Percentiles rank a stretch among this genome's conserved stretches.
Conservation (phyloP, 148 eudicot species). For the Vaccinium vitisidaea region DNA sequence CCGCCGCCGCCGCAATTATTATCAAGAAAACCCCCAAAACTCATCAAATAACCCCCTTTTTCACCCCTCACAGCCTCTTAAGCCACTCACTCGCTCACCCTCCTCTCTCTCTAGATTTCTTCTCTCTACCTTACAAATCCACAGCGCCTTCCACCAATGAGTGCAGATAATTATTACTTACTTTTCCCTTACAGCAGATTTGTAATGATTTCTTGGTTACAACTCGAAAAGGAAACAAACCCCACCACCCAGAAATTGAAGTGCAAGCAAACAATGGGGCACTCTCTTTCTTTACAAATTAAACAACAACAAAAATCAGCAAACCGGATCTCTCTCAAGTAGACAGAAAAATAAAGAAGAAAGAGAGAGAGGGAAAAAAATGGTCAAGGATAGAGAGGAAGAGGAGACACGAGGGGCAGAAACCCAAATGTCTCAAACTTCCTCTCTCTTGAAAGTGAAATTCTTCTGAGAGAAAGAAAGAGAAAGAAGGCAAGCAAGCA, state of each 20-base stretch:
- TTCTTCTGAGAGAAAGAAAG: constrained; percentile 26
- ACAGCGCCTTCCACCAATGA: background rate
- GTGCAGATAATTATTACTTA: background rate
- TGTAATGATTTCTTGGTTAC: background rate
- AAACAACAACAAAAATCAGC: background rate
- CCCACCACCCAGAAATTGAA: background rate
- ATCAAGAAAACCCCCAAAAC: constrained; percentile 88
- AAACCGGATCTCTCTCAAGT: constrained; percentile 1
- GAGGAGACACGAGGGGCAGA: constrained; percentile 71
- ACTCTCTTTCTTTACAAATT: background rate
- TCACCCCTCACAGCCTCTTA: background rate
- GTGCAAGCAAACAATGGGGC: background rate
- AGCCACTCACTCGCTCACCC: background rate
- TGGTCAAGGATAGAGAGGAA: constrained; percentile 38
- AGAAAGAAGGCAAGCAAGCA: constrained; percentile 22
- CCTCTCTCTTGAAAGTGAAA: constrained; percentile 15
- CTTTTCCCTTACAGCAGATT: background rate
- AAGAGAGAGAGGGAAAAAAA: background rate
- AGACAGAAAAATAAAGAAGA: background rate
- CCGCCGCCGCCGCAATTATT: constrained; percentile 39
- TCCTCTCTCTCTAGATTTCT: constrained; percentile 15
- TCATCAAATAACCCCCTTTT: constrained; percentile 51
- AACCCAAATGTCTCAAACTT: constrained; percentile 80
- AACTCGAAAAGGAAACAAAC: background rate
- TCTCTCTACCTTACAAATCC: constrained; percentile 3